Conservation (phyloP, 306 rosid species). For the Trifolium dubium region DNA sequence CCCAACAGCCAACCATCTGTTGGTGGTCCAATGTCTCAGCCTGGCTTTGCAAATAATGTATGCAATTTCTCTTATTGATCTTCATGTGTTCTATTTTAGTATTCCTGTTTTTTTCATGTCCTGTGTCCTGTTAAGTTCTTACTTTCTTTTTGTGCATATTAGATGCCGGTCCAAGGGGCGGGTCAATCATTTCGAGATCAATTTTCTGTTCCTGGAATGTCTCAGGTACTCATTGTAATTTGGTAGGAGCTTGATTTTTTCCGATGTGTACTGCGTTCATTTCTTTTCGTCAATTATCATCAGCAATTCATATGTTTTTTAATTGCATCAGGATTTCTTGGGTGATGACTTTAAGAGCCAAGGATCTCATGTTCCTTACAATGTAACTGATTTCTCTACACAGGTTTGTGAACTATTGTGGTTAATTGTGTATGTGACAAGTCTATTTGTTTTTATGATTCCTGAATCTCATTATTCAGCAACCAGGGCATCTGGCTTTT, state of each 20-base stretch:
- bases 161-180: slow-evolving; percentile 91
- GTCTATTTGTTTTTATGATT: slow-evolving; percentile 1
- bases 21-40: slow-evolving; percentile 94
- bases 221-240: slow-evolving; percentile 67
- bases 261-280: slow-evolving; percentile 26
- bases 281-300: slow-evolving; percentile 28
- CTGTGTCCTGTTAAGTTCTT: slow-evolving; percentile 29
- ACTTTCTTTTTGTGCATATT: slow-evolving; percentile 41
- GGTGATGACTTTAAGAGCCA: slow-evolving; percentile 99
- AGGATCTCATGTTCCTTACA: slow-evolving; percentile 98
- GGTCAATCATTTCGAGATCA: slow-evolving; percentile 90
- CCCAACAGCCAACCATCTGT: slow-evolving; percentile 97
- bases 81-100: slow-evolving; percentile 20
- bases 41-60: slow-evolving; percentile 96
- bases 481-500: slow-evolving; percentile 2
- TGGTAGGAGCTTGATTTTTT: slow-evolving; percentile 22
- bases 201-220: slow-evolving; percentile 88
- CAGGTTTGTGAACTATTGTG: slow-evolving; percentile 61
- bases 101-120: neutral
- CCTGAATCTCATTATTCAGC: slow-evolving; percentile 7
- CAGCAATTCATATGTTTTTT: slow-evolving; percentile 64
- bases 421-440: neutral
- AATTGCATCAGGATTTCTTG: slow-evolving; percentile 77
- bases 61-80: slow-evolving; percentile 20
- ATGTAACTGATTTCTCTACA: slow-evolving; percentile 89